Evolutionary conservation across 495 filamentous ascomycete genomes (phyloP).

Genomic region (Schizothecium vesticola): DNA sequence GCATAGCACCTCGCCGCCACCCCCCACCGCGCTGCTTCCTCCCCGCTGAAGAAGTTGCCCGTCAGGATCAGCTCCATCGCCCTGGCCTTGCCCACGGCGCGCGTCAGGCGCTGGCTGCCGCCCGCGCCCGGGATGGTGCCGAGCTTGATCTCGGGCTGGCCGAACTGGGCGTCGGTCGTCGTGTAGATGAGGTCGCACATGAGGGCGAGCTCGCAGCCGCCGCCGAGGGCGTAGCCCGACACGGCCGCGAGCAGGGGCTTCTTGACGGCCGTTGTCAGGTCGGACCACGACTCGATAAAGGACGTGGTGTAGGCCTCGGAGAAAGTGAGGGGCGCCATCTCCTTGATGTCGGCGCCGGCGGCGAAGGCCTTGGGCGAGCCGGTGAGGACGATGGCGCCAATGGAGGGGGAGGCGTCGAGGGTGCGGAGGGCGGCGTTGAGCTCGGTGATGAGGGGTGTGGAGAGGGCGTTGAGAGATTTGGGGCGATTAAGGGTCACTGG

Average conservation of each 20-base stretch:
- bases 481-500: slow-evolving; percentile 92
- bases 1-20: slow-evolving; percentile 78
- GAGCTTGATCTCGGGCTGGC: slow-evolving; percentile 94
- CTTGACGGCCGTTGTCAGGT: slow-evolving; percentile 71
- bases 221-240: slow-evolving; percentile 87
- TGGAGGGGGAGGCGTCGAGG: slow-evolving; percentile 63
- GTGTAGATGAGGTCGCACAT: slow-evolving; percentile 96
- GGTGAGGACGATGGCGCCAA: slow-evolving; percentile 78
- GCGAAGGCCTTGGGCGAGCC: slow-evolving; percentile 87
- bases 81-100: slow-evolving; percentile 78
- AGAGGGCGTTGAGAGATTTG: slow-evolving; percentile 90
- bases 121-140: slow-evolving; percentile 90
- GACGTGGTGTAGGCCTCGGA: slow-evolving; percentile 72
- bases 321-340: slow-evolving; percentile 92
- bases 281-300: slow-evolving; percentile 92
- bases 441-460: slow-evolving; percentile 78
- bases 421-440: slow-evolving; percentile 74
- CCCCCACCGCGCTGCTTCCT: slow-evolving; percentile 84
- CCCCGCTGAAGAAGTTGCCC: slow-evolving; percentile 72
- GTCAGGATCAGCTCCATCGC: slow-evolving; percentile 96
- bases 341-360: slow-evolving; percentile 96
- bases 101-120: slow-evolving; percentile 81
- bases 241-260: slow-evolving; percentile 93
- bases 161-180: slow-evolving; percentile 74
- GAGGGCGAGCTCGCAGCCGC: slow-evolving; percentile 94